A percentile compares a stretch with the other conserved stretches of the same genome.
phyloP scores from a whole-genome alignment of 352 stramenopile species.

The Phytophthora colocasiae region DNA sequence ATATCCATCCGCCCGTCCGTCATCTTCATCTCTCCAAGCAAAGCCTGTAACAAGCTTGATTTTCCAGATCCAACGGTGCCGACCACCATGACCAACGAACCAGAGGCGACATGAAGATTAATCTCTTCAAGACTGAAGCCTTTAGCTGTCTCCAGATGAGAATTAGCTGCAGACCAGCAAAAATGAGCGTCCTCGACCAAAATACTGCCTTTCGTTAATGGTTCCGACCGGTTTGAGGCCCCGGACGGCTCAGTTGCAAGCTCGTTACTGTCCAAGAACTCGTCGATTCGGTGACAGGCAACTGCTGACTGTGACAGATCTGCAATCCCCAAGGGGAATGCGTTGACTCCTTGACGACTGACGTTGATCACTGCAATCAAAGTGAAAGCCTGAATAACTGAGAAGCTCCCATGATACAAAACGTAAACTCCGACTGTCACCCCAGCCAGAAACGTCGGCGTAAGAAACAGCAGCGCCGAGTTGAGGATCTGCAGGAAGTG shows the following conservation, averaged over 20 bases:
- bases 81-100: conserved; percentile 62
- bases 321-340: conserved; percentile 39
- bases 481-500: conserved; percentile 66
- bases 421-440: conserved; percentile 57
- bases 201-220: conserved; percentile 9
- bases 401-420: conserved; percentile 40
- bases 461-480: conserved; percentile 62
- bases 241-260: conserved; percentile 3
- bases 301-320: conserved; percentile 38
- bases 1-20: conserved; percentile 20
- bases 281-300: conserved; percentile 36
- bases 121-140: conserved; percentile 17
- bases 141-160: neutral
- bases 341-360: conserved; percentile 30
- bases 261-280: conserved; percentile 39
- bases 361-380: conserved; percentile 48
- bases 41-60: conserved; percentile 54
- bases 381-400: conserved; percentile 56
- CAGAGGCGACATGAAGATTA: conserved; percentile 52
- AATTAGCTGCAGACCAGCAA: conserved; percentile 11
- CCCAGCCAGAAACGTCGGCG: conserved; percentile 47
- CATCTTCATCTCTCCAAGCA: conserved; percentile 54
- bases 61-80: conserved; percentile 66
- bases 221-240: neutral
- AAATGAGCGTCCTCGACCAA: conserved; percentile 18